Conservation (phyloP, 1,139 yeast species). For the Blastobotrys apis region DNA sequence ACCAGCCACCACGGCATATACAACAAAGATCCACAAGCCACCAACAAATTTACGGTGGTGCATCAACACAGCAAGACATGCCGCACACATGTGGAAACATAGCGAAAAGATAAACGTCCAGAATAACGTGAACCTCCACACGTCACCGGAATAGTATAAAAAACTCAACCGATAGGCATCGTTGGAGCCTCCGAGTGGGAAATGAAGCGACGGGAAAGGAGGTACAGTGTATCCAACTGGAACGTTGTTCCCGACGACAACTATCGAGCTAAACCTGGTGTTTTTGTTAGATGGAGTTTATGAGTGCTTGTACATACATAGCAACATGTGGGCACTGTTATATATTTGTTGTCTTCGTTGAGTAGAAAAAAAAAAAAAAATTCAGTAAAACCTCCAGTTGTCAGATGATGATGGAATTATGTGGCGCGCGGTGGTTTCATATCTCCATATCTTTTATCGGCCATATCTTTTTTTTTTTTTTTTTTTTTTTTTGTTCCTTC, state of each 20-base stretch:
- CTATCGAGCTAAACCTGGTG: conserved; percentile 18
- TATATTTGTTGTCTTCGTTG: background rate
- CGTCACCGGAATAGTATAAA: conserved; percentile 64
- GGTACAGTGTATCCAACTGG: conserved; percentile 86
- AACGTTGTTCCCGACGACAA: conserved; percentile 33
- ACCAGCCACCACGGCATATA: conserved; percentile 45
- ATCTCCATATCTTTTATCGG: no score
- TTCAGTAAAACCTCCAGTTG: background rate
- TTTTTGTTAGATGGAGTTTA: no score
- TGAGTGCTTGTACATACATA: no score
- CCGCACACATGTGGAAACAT: conserved; percentile 62
- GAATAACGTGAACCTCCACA: conserved; percentile 78
- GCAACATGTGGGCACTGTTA: no score
- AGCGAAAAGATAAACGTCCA: conserved; percentile 72
- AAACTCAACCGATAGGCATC: conserved; percentile 48
- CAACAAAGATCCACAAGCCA: conserved; percentile 42
- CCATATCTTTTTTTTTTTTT: no score
- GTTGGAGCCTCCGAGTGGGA: conserved; percentile 51
- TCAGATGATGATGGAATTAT: no score
- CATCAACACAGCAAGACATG: conserved; percentile 54
- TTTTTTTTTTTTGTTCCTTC: no score
- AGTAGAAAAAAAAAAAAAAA: background rate
- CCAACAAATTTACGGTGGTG: conserved; percentile 40
- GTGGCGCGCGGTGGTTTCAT: no score
- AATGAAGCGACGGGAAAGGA: conserved; percentile 69